These are phyloP conservation scores for Zizania palustris DNA, from an alignment of 202 grass and related monocot genomes.

Conservation along the genomic window DNA sequence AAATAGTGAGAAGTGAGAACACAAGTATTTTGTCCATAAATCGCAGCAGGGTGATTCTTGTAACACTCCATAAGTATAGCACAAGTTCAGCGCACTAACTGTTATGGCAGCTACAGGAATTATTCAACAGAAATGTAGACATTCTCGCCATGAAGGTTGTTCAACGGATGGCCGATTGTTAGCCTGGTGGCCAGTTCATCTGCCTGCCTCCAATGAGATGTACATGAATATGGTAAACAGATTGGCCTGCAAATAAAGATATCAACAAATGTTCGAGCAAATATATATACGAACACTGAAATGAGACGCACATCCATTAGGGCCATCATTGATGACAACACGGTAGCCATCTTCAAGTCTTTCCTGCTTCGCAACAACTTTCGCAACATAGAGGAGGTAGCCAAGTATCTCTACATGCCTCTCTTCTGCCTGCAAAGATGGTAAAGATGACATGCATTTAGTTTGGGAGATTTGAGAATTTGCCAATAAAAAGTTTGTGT, in stretches of 20 bases:
- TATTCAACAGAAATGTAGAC: slow-evolving; percentile 35
- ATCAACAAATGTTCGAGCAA: neutral
- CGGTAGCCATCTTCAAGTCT: slow-evolving; percentile 85
- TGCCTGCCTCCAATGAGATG: slow-evolving; percentile 91
- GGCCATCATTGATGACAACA: slow-evolving; percentile 94
- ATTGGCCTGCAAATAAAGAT: slow-evolving; percentile 70
- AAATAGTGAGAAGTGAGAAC: neutral
- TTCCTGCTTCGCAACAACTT: slow-evolving; percentile 94
- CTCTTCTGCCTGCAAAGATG: slow-evolving; percentile 72
- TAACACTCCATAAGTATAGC: slow-evolving; percentile 32
- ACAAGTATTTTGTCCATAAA: slow-evolving; percentile 21
- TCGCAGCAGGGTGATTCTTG: slow-evolving; percentile 32
- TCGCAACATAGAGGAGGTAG: slow-evolving; percentile 72
- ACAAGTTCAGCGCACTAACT: neutral
- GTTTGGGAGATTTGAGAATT: too few species aligned
- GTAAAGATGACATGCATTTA: neutral
- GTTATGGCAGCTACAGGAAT: slow-evolving; percentile 37
- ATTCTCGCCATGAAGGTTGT: slow-evolving; percentile 30
- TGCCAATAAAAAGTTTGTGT: too few species aligned
- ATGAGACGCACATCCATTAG: slow-evolving; percentile 61
- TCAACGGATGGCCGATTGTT: slow-evolving; percentile 21
- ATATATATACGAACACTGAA: slow-evolving; percentile 17
- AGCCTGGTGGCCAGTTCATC: slow-evolving; percentile 92
- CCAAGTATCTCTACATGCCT: slow-evolving; percentile 88
- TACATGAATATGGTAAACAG: slow-evolving; percentile 88